Base-by-base conservation (phyloP, 179 eudicot genomes). In the Patellifolia procumbens region DNA sequence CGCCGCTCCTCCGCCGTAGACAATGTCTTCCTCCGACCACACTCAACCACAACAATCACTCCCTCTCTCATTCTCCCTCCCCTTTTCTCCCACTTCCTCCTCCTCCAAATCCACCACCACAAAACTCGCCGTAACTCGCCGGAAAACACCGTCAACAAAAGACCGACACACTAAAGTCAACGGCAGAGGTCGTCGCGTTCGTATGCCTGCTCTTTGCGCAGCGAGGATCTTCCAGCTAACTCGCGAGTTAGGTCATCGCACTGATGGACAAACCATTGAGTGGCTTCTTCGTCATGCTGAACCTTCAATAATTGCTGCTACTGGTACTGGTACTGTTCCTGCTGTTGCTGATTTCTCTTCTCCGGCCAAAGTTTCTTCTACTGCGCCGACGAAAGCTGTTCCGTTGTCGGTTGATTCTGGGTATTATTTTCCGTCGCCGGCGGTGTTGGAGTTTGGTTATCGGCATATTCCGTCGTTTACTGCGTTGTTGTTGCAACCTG, bases 211-310 rank as follows among this genome's bases (percentile, higher is more conserved):
- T 2, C 68, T 82, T 5, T 79, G 82, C 67, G 85, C 85, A 19
- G 85, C 85, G 31, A 74, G 85, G 6, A 74, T 82, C 43, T 82
- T 82, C 55, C 85, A 82, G 60, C 77, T 79, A 0, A 82, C 85
- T 2, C 74, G 82, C 8, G 82, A 82, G 49, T 60, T 82, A n/a
- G 82, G 82, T 22, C 85, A 82, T 72, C 82, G 85, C 0, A 82
- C 85, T 7, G 82, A 78, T 58, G 85, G 85, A 0, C 76, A 78
- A 16, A 82, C 85, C 9, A 79, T 82, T 29, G 85, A 79, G 80
- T 82, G 85, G 85, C 82, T 82, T 22, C 85, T 82, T 37, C 85
- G 85, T 11, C 82, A 79, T 12, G 85, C 85, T 2, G 85, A 82
- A 28, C 85, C 82, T 0, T 79, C 85, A 0, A 72, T 82, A 1